Evolutionary conservation across 2,329 filamentous ascomycete species (phyloP), one percentile per base, ranked within the genome.

Genomic region (Bretziella fagacearum): DNA sequence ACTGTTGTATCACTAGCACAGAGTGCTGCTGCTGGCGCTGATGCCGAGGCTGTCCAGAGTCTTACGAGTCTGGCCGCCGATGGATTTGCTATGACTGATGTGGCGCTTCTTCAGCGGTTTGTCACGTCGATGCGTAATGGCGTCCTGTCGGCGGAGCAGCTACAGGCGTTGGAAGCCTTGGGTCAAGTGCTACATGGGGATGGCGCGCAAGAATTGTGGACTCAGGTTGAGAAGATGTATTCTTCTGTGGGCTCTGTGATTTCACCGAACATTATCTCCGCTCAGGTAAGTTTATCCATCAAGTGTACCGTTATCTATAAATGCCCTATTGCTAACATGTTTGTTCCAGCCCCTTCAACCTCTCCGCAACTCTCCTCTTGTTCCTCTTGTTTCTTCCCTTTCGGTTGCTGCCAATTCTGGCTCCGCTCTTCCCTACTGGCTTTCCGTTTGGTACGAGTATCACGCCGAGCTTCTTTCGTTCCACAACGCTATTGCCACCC

Each of bases 351-450:
- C 75, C 2, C 57, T 79, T 6, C 73, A 80, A 53, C 68, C 75
- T 10, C 58, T 79, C 15, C 69, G 74, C 51, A 80, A 81, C 53
- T 65, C 67, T 2, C 63, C 66, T 2, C 57, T 76, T n/a, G 58
- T 71, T 2, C 61, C 64, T 4, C 54, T 75, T 2, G 56, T 75
- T 3, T 53, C 55, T 53, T 65, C 66, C 2, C 63, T 65, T 2
- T 57, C 75, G n/a, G 58, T 71, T 2, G 60, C 63, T 6, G 54
- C 74, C 3, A 56, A 74, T 25, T 46, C 49, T 8, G 45, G 41
- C 6, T 29, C 40, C 18, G 26, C 40, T 30, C 59, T 56, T 55
- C 63, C 52, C 51, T 62, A 55, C 57, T 78, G 73, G 72, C 60
- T 73, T 10, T 69, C 65, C 11, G 59, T 60, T 5, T 67, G 69